These are phyloP conservation scores for Lyophyllum semitale DNA, from an alignment of 768 basidiomycete species.

Conservation along the genomic window DNA sequence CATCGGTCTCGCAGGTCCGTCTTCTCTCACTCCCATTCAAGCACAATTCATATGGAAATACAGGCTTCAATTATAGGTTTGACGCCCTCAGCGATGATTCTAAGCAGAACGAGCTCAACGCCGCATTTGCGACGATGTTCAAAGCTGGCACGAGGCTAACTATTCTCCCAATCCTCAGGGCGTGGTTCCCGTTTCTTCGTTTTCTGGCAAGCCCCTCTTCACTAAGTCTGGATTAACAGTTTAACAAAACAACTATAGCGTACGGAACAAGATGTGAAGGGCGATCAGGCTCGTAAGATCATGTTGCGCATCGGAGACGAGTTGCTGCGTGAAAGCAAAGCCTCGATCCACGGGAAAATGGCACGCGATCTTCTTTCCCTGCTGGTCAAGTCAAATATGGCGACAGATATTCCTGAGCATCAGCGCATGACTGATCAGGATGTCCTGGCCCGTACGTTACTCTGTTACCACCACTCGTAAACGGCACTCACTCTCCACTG, in stretches of 20 bases:
- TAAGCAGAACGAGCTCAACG: conserved; percentile 44
- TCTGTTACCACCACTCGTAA: neutral
- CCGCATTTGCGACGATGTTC: conserved; percentile 49
- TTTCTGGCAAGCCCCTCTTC: conserved; percentile 29
- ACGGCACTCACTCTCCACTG: neutral
- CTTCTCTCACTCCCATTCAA: neutral
- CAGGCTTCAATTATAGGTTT: conserved; percentile 31
- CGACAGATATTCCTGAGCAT: conserved; percentile 34
- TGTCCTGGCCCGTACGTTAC: conserved; percentile 16
- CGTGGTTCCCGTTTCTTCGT: conserved; percentile 34
- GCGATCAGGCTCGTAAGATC: conserved; percentile 23
- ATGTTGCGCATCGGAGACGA: conserved; percentile 45
- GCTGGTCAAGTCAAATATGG: conserved; percentile 54
- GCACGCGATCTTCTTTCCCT: conserved; percentile 51
- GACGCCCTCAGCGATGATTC: conserved; percentile 22
- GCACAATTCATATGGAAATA: neutral
- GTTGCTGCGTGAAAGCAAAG: conserved; percentile 45
- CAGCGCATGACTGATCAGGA: conserved; percentile 21
- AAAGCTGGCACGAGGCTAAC: conserved; percentile 35
- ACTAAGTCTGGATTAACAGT: neutral
- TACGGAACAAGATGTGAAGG: conserved; percentile 17
- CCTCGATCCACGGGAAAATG: conserved; percentile 19
- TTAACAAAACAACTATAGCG: conserved; percentile 5
- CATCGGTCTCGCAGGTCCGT: conserved; percentile 68
- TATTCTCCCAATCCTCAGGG: conserved; percentile 25